Conservation (phyloP, 225 moss, liverwort and hornwort species). For the Physcomitrium patens region DNA sequence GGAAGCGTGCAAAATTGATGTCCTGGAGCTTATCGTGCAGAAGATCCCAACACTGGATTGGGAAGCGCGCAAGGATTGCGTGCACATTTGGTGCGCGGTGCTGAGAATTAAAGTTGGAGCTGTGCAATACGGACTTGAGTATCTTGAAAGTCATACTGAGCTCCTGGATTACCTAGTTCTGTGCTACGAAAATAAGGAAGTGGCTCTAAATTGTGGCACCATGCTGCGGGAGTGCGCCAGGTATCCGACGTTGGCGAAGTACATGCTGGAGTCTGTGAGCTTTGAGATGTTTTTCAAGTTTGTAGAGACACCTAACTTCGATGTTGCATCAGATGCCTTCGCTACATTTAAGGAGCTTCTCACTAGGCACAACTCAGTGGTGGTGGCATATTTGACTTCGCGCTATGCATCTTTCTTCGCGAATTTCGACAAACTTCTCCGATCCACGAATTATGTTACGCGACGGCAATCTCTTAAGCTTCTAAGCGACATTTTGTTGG, state of each 20-base stretch:
- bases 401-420: constrained; percentile 72
- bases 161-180: constrained; percentile 95
- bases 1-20: constrained; percentile 89
- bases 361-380: constrained; percentile 79
- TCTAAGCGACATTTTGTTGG: constrained; percentile 88
- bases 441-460: constrained; percentile 90
- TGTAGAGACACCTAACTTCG: constrained; percentile 94
- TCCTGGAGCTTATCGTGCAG: constrained; percentile 91
- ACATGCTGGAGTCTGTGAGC: constrained; percentile 96
- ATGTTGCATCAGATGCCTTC: constrained; percentile 95
- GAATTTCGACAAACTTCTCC: constrained; percentile 85
- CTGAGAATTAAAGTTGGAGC: constrained; percentile 78
- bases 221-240: constrained; percentile 94
- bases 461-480: constrained; percentile 94
- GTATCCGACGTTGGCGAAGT: constrained; percentile 77
- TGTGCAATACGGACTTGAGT: constrained; percentile 72
- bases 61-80: constrained; percentile 97
- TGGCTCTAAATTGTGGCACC: constrained; percentile 94
- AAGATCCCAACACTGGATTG: constrained; percentile 89
- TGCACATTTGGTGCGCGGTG: constrained; percentile 87
- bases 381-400: constrained; percentile 76
- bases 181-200: constrained; percentile 96
- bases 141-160: constrained; percentile 82
- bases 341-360: constrained; percentile 98
- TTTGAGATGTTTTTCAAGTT: constrained; percentile 99